Evolutionary conservation across 768 basidiomycete genomes (phyloP).

Genomic region (Omphalotus guepiniiformis): DNA sequence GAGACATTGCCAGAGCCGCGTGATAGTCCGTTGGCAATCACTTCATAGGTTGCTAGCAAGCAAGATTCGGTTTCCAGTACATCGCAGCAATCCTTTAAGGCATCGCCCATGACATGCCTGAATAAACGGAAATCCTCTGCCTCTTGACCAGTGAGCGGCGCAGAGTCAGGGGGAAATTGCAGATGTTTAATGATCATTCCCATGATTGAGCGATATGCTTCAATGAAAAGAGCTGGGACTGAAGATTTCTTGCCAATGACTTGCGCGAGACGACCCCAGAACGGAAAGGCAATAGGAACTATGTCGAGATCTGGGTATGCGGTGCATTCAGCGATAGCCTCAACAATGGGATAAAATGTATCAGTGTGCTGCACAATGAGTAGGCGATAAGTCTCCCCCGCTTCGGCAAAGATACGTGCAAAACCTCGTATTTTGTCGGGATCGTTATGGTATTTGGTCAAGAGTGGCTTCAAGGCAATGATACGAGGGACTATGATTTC

Average conservation of each 20-base stretch:
- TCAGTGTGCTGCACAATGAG: slow-evolving; percentile 87
- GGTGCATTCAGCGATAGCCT: slow-evolving; percentile 91
- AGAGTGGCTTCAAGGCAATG: slow-evolving; percentile 61
- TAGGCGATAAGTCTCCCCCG: slow-evolving; percentile 92
- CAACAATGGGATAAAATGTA: slow-evolving; percentile 91
- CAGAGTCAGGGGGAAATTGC: slow-evolving; percentile 79
- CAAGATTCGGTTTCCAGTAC: slow-evolving; percentile 88
- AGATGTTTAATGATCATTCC: slow-evolving; percentile 84
- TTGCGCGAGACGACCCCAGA: slow-evolving; percentile 98
- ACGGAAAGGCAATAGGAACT: slow-evolving; percentile 95
- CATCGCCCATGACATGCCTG: slow-evolving; percentile 98
- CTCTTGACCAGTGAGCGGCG: slow-evolving; percentile 71
- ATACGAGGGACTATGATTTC: slow-evolving; percentile 85
- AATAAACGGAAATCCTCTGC: slow-evolving; percentile 92
- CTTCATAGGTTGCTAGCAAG: slow-evolving; percentile 73
- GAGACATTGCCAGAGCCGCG: slow-evolving; percentile 52
- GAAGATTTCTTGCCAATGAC: slow-evolving; percentile 73
- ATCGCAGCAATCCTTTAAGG: slow-evolving; percentile 95
- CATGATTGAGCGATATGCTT: slow-evolving; percentile 84
- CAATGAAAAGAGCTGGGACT: slow-evolving; percentile 70
- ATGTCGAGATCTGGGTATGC: slow-evolving; percentile 93
- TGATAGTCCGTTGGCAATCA: slow-evolving; percentile 71
- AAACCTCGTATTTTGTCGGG: slow-evolving; percentile 85
- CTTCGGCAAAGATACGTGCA: slow-evolving; percentile 93
- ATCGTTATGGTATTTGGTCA: slow-evolving; percentile 65